Evolutionary conservation across 768 basidiomycete species (phyloP).

Genomic region (Hygrocybe punicea): DNA sequence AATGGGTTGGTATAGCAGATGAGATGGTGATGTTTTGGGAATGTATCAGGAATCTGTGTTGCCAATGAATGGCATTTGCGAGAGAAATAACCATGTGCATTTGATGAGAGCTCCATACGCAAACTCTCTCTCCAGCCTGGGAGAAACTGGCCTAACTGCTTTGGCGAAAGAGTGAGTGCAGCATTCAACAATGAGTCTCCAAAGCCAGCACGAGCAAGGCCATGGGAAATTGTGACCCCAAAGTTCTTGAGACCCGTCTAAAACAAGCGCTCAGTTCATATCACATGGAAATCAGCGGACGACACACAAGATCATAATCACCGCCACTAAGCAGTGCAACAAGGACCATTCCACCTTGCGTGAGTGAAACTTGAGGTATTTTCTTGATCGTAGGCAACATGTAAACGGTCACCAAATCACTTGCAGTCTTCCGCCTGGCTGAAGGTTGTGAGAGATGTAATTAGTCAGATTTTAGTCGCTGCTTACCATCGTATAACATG

Average conservation of each 20-base stretch:
- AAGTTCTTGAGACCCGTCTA: slow-evolving; percentile 34
- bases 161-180: slow-evolving; percentile 13
- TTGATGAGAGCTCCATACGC: background rate
- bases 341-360: slow-evolving; percentile 30
- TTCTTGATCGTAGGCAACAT: slow-evolving; percentile 14
- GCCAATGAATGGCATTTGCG: slow-evolving; percentile 47
- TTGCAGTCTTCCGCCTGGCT: slow-evolving; percentile 33
- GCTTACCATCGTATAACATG: slow-evolving; percentile 47
- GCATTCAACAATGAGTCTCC: slow-evolving; percentile 50
- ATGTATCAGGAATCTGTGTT: slow-evolving; percentile 42
- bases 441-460: too few relatives aligned
- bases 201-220: slow-evolving; percentile 55
- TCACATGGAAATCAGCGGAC: background rate
- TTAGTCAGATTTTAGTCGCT: too few relatives aligned
- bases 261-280: too few relatives aligned
- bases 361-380: slow-evolving; percentile 22
- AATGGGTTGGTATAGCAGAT: slow-evolving; percentile 54
- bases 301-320: slow-evolving; percentile 37
- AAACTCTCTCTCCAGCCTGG: slow-evolving; percentile 7
- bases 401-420: slow-evolving; percentile 32
- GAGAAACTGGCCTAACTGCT: slow-evolving; percentile 2
- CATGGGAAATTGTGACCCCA: slow-evolving; percentile 52
- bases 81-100: slow-evolving; percentile 34
- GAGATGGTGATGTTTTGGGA: slow-evolving; percentile 53
- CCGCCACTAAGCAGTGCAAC: slow-evolving; percentile 34